Evolutionary conservation across 202 grass and related monocot genomes (phyloP).

Genomic region (Brachypodium distachyon): DNA sequence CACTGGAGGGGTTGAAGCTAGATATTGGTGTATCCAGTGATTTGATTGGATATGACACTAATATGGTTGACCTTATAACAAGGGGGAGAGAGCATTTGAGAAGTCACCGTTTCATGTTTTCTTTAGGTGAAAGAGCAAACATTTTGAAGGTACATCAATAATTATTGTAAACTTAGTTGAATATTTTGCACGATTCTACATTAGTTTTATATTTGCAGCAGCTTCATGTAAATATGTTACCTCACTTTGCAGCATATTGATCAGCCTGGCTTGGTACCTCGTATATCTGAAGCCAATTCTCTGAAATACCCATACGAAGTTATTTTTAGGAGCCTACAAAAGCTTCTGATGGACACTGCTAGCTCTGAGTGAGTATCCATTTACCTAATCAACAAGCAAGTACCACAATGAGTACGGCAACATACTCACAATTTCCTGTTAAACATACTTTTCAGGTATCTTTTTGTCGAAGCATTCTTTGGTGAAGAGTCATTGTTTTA

Average conservation of each 20-base stretch:
- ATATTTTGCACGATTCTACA: not conserved
- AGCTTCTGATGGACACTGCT: conserved; percentile 93
- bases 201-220: not conserved
- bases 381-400: not conserved
- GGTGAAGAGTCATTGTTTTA: conserved; percentile 46
- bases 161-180: not conserved
- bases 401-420: not conserved
- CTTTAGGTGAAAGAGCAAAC: conserved; percentile 74
- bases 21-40: conserved; percentile 52
- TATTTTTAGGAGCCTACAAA: conserved; percentile 83
- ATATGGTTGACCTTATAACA: conserved; percentile 46
- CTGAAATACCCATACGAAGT: conserved; percentile 72
- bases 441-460: conserved; percentile 45
- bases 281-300: conserved; percentile 68
- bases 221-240: not conserved
- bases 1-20: conserved; percentile 58
- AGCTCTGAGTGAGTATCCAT: conserved; percentile 50
- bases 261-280: conserved; percentile 68
- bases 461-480: conserved; percentile 68
- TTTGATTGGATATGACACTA: conserved; percentile 55
- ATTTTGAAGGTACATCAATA: conserved; percentile 67
- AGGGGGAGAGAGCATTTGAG: conserved; percentile 54
- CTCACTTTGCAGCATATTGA: conserved; percentile 58
- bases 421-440: conserved; percentile 10
- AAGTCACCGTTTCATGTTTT: conserved; percentile 66